Percentiles rank a stretch among this genome's conserved stretches.
Evolutionary conservation across 805 yeast species (phyloP).

Genomic region (Monosporozyma servazzii): DNA sequence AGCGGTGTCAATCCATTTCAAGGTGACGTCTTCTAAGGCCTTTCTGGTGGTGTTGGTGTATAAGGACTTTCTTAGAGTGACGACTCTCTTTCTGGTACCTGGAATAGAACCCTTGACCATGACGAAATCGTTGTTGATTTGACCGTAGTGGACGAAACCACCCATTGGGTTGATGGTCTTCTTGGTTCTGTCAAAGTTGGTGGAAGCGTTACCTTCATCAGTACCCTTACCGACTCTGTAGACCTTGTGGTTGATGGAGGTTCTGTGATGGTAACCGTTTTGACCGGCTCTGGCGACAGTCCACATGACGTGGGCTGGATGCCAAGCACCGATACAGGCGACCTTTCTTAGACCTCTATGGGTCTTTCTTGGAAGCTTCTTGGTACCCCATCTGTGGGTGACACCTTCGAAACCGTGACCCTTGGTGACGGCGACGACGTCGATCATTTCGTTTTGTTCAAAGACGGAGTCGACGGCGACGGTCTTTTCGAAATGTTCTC

Average conservation of each 20-base stretch:
- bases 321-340: conserved; percentile 99
- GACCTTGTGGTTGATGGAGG: conserved; percentile 99
- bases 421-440: conserved; percentile 98
- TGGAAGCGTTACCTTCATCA: conserved; percentile 90
- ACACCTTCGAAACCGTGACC: conserved; percentile 99
- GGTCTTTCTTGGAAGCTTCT: conserved; percentile 99
- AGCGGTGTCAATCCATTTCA: conserved; percentile 99
- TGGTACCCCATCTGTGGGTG: conserved; percentile 99
- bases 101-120: conserved; percentile 98
- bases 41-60: conserved; percentile 96
- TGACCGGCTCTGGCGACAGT: conserved; percentile 99
- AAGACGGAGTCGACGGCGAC: conserved; percentile 91
- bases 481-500: conserved; percentile 98
- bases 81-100: conserved; percentile 99
- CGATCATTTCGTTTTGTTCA: conserved; percentile 98
- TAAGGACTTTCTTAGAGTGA: conserved; percentile 97
- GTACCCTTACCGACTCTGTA: conserved; percentile 98
- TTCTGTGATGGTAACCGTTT: conserved; percentile 99
- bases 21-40: conserved; percentile 91
- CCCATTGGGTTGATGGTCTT: conserved; percentile 99
- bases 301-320: conserved; percentile 99
- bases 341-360: conserved; percentile 99
- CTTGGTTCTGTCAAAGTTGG: conserved; percentile 98
- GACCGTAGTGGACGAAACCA: conserved; percentile 99
- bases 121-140: conserved; percentile 93